Base-by-base conservation (phyloP, 345 rosid species). In the Lumnitzera littorea region DNA sequence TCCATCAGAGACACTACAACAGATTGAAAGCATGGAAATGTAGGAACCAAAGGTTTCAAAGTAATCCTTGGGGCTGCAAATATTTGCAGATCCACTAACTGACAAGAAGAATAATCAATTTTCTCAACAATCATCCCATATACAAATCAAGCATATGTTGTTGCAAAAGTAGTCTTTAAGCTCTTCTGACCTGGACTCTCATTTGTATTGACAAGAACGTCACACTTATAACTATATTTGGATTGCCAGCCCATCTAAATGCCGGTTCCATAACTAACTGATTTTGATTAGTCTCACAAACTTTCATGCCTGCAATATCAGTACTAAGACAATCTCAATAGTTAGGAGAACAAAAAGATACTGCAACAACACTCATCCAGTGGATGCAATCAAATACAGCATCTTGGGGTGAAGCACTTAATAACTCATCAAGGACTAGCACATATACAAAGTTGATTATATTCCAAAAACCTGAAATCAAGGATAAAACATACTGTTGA, bases 171-270 rank as follows among this genome's bases (percentile, higher is more conserved):
- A 43, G 57, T 54, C 13, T 43, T 48, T 43, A 59, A 60, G 61
- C 59, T 56, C 63, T 51, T 59, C 70, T 65, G 17, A 83, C 85
- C 88, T 83, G 83, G 48, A 74, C 16, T 57, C 72, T 72, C 59
- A 74, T 51, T 36, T 67, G 62, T 7, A 81, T n/a, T 24, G 74
- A 72, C 43, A 69, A 48, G 6, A 79, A 46, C 50, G 62, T 74
- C 64, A 76, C 12, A 53, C 31, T 69, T 56, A 84, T 14, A 48
- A 68, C 72, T 23, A 84, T 64, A 74, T 84, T 69, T 8, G 84
- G 78, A 72, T 84, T 84, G 61, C 82, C 80, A 17, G 80, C 85
- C 84, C 84, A 78, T 65, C 74, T 70, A 41, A 80, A 14, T 3
- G 62, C 67, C 2, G 82, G 75, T 61, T 84, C 80, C 46, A 80